Percentiles rank a stretch among this genome's conserved stretches.
phyloP scores from a whole-genome alignment of 495 filamentous ascomycete genomes.

The Talaromyces wortmannii region DNA sequence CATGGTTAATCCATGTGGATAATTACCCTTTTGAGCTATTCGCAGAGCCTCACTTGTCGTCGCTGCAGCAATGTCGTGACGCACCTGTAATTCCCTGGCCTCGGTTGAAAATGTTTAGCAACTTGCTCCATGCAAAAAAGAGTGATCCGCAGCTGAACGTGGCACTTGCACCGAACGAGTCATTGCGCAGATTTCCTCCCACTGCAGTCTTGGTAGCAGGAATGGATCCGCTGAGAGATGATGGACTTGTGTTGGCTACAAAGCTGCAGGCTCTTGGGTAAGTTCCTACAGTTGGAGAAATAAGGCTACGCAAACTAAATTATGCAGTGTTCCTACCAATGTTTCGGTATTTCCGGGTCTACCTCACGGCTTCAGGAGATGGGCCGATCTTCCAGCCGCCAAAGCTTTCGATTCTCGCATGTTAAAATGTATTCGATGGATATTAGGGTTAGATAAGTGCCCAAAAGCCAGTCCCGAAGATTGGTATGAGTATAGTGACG shows the following conservation, averaged over 20 bases:
- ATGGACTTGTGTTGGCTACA: slow-evolving; percentile 14
- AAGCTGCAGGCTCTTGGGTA: background rate
- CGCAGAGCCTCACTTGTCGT: background rate
- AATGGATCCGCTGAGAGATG: slow-evolving; percentile 30
- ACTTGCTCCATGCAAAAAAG: background rate
- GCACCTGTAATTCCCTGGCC: background rate
- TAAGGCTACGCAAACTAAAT: background rate
- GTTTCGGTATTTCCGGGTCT: background rate
- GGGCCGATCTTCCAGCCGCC: background rate
- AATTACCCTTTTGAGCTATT: background rate
- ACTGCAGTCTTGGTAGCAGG: slow-evolving; percentile 30
- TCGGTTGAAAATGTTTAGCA: background rate
- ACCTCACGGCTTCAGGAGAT: background rate
- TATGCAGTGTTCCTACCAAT: background rate
- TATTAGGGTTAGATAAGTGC: background rate
- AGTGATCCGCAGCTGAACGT: background rate
- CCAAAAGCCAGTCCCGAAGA: background rate
- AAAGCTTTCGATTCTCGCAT: background rate
- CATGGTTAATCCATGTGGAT: background rate
- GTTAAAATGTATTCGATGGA: background rate
- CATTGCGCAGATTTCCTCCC: background rate
- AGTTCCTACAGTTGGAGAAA: background rate
- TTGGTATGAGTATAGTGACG: background rate
- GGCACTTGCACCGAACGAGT: background rate
- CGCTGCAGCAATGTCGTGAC: background rate